phyloP scores from a whole-genome alignment of 306 rosid genomes.

The Acmispon strigosus region DNA sequence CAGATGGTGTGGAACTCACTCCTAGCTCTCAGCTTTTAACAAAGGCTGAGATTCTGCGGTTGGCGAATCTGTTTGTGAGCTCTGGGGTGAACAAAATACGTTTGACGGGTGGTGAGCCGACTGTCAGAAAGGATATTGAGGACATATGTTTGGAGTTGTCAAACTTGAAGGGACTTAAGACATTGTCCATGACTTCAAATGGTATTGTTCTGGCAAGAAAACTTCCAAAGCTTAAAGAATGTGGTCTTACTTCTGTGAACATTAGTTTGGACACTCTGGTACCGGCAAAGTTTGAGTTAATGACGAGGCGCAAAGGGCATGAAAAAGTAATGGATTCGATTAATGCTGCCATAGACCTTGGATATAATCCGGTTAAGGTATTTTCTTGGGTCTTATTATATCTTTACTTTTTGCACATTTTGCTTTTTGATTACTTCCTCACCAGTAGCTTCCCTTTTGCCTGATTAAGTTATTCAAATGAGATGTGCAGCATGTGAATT shows the following conservation, averaged over 20 bases:
- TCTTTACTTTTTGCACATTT: neutral
- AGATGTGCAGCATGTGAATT: neutral
- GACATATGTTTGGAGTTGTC: constrained; percentile 76
- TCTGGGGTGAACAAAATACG: constrained; percentile 82
- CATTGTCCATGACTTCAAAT: constrained; percentile 76
- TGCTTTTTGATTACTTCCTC: neutral
- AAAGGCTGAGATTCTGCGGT: constrained; percentile 49
- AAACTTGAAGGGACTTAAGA: constrained; percentile 60
- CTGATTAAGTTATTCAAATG: neutral
- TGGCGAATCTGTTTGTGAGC: constrained; percentile 70
- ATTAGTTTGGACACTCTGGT: constrained; percentile 85
- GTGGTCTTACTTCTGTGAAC: constrained; percentile 73
- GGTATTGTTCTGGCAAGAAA: constrained; percentile 63
- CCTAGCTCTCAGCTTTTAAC: constrained; percentile 54
- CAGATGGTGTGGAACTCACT: constrained; percentile 85
- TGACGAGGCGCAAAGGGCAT: constrained; percentile 92
- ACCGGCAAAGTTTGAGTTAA: constrained; percentile 83
- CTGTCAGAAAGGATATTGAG: constrained; percentile 79
- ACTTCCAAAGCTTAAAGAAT: constrained; percentile 73
- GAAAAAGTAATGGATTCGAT: constrained; percentile 74
- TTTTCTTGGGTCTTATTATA: neutral
- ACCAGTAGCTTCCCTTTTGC: neutral
- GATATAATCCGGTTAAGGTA: constrained; percentile 89
- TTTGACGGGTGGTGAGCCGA: constrained; percentile 94
- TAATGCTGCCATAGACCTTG: constrained; percentile 68